Evolutionary conservation across 768 basidiomycete genomes (phyloP).

Genomic region (Panaeolus cyanescens): DNA sequence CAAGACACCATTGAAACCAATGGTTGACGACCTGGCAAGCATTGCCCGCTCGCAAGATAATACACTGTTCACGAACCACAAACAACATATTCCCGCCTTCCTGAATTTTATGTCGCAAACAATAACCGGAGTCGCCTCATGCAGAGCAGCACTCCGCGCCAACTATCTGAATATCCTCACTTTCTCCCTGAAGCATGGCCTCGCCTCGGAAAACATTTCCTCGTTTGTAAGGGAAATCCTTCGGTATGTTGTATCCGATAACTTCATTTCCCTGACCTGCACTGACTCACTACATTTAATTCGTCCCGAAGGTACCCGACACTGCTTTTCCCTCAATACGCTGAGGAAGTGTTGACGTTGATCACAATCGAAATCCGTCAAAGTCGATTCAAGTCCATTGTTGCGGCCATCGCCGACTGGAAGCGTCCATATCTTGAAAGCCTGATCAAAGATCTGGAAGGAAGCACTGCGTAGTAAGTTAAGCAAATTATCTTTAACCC

Average conservation of each 20-base stretch:
- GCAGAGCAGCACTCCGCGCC: conserved; percentile 8
- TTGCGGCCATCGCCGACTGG: conserved; percentile 5
- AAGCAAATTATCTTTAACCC: no score
- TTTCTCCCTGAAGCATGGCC: background rate
- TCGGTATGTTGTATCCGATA: background rate
- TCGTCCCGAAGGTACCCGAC: conserved; percentile 3
- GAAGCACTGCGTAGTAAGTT: conserved; percentile 6
- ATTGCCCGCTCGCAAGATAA: conserved; percentile 6
- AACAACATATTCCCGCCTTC: conserved; percentile 1
- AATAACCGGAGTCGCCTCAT: background rate
- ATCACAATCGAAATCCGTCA: conserved; percentile 7
- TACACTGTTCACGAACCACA: conserved; percentile 1
- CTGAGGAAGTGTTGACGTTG: conserved; percentile 7
- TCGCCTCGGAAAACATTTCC: background rate
- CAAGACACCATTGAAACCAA: background rate
- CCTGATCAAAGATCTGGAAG: conserved; percentile 6
- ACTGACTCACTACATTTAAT: background rate
- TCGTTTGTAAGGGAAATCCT: background rate
- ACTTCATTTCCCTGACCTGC: background rate
- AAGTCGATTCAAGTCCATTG: conserved; percentile 1
- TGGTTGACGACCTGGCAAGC: background rate
- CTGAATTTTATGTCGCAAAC: conserved; percentile 6
- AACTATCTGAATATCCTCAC: conserved; percentile 8
- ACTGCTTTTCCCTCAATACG: background rate
- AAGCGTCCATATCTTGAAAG: background rate